These are phyloP conservation scores for Candida loeiensis DNA, from an alignment of 805 yeast species.

Conservation along the genomic window DNA sequence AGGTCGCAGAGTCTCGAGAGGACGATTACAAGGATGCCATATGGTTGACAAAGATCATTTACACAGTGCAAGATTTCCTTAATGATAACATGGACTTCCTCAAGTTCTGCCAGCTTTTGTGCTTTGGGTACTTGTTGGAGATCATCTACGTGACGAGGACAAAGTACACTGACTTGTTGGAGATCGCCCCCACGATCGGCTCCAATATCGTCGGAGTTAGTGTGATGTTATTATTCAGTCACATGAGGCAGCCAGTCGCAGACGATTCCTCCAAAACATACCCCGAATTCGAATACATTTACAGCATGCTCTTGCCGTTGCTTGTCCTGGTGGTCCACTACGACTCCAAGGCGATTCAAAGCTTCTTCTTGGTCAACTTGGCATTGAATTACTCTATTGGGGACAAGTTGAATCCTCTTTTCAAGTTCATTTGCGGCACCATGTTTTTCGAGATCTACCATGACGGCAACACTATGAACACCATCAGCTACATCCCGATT, in stretches of 20 bases:
- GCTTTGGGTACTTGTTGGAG: conserved; percentile 27
- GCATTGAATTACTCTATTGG: conserved; percentile 34
- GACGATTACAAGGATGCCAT: conserved; percentile 12
- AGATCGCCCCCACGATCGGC: conserved; percentile 20
- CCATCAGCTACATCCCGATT: conserved; percentile 22
- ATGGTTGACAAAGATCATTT: conserved; percentile 16
- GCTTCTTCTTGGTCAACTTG: conserved; percentile 30
- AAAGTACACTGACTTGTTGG: conserved; percentile 16
- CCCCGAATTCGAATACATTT: conserved; percentile 39
- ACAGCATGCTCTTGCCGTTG: conserved; percentile 33
- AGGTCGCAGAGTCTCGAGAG: conserved; percentile 4
- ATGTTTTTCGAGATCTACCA: conserved; percentile 34
- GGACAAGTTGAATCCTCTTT: conserved; percentile 26
- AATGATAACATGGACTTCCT: conserved; percentile 30
- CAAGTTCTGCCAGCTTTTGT: conserved; percentile 32
- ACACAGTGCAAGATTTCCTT: conserved; percentile 35
- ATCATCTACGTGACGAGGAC: conserved; percentile 25
- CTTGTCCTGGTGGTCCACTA: conserved; percentile 19
- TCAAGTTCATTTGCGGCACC: conserved; percentile 26
- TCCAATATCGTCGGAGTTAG: conserved; percentile 34
- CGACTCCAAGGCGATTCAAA: conserved; percentile 12
- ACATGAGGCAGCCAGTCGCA: conserved; percentile 15
- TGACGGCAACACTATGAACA: conserved; percentile 16
- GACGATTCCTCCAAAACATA: conserved; percentile 15
- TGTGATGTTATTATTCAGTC: conserved; percentile 27